These are phyloP conservation scores for Penicillium sp. DNA, from an alignment of 2,329 filamentous ascomycete species.

Conservation along the genomic window DNA sequence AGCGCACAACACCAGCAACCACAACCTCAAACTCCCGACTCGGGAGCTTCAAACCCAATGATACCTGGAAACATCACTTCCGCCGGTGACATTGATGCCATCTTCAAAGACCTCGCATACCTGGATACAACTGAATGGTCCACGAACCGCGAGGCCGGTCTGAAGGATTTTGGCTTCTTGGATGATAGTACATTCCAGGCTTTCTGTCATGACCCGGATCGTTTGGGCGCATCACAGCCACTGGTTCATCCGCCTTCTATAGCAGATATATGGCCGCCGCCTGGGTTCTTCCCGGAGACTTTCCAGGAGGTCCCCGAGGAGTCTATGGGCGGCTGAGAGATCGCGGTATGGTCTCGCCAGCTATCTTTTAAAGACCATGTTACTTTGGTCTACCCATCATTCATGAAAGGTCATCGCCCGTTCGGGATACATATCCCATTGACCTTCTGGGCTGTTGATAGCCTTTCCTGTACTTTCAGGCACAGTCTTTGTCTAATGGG, in stretches of 20 bases:
- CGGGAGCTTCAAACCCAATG: conserved; percentile 26
- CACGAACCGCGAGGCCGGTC: conserved; percentile 37
- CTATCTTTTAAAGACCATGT: not conserved
- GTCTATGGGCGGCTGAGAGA: not conserved
- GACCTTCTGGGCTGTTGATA: not conserved
- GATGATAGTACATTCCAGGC: conserved; percentile 44
- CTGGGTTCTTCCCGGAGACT: conserved; percentile 41
- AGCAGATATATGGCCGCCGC: conserved; percentile 43
- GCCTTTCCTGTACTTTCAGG: not conserved
- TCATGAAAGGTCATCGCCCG: not conserved
- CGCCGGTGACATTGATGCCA: conserved; percentile 38
- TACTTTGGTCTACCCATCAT: not conserved
- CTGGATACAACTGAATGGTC: conserved; percentile 46
- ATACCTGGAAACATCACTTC: conserved; percentile 11
- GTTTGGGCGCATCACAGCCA: conserved; percentile 35
- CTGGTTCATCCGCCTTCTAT: conserved; percentile 39
- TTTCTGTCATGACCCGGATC: conserved; percentile 45
- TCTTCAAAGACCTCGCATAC: conserved; percentile 46
- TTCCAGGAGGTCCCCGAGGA: conserved; percentile 29
- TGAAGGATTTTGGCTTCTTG: conserved; percentile 45
- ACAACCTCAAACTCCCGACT: conserved; percentile 34
- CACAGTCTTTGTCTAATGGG: not conserved
- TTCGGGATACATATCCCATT: not conserved
- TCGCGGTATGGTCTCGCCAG: not conserved
- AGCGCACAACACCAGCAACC: conserved; percentile 19